Base-by-base conservation (phyloP, 257 asterid genomes). In the Knoxia roxburghii region DNA sequence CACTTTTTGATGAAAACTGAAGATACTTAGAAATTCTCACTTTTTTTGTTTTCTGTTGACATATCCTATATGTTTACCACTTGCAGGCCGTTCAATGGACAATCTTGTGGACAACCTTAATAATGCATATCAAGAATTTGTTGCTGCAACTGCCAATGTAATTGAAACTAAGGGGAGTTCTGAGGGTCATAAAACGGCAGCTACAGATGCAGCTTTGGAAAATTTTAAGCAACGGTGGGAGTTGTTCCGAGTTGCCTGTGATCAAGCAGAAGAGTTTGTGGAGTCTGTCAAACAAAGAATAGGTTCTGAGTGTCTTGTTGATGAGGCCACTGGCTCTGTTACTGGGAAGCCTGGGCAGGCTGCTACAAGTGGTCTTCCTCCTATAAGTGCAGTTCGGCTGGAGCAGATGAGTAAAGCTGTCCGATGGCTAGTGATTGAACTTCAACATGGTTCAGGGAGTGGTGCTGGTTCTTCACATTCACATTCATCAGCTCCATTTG, bases 331-430 rank as follows among this genome's bases (percentile, higher is more conserved):
- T 11, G 99, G 99, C 52, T 80, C 87, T 14, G 80, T 82, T 56
- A 72, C 89, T 41, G 79, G 81, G 67, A 85, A 70, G 76, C 83
- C 89, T 4, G 96, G 90, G n/a, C 90, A 87, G 73, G 68, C 83
- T 6, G 64, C 70, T 48, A 56, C 81, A 17, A 68, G 64, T 55
- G 96, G 95, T 40, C 95, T 88, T 64, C 95, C 95, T 8, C 99
- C 99, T 7, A 88, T 94, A 46, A 94, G 97, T 65, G 99, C 99
- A 0, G 96, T 94, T 72, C 83, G 96, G 18, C 73, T 94, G 88
- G 97, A 94, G 87, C 97, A 94, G 82, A 85, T 90, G 97, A 94
- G 99, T 73, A 94, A 90, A 85, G 97, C 97, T 24, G 99, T 94
- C 50, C 78, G 99, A 69, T 90, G 92, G 89, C 75, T 94, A 12